Evolutionary conservation across 805 yeast species (phyloP).

Genomic region (Cyberlindnera suaveolens): DNA sequence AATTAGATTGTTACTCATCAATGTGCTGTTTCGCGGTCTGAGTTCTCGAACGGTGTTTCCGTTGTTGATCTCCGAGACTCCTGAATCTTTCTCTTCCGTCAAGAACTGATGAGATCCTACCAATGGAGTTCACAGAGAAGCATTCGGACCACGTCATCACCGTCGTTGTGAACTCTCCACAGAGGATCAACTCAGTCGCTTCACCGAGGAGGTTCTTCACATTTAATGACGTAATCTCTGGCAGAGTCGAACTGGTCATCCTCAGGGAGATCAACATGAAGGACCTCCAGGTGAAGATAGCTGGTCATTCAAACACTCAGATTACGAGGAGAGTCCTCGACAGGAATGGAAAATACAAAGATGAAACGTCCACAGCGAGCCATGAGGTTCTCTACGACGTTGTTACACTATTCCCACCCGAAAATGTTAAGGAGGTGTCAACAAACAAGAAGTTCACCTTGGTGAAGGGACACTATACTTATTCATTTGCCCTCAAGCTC

Average conservation of each 20-base stretch:
- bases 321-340: slow-evolving; percentile 23
- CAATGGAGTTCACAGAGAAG: slow-evolving; percentile 1
- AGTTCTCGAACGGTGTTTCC: no score
- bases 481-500: slow-evolving; percentile 32
- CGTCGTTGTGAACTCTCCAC: neutral
- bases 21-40: no score
- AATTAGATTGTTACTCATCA: no score
- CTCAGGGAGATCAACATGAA: slow-evolving; percentile 33
- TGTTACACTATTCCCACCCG: slow-evolving; percentile 45
- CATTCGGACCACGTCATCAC: neutral
- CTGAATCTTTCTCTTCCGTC: no score
- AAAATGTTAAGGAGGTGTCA: slow-evolving; percentile 38
- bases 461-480: slow-evolving; percentile 42
- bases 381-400: slow-evolving; percentile 47
- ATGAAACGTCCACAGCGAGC: slow-evolving; percentile 2
- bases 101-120: neutral
- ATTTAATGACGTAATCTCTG: slow-evolving; percentile 13
- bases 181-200: neutral
- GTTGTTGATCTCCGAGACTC: no score
- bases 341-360: slow-evolving; percentile 4
- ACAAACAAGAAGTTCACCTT: slow-evolving; percentile 27
- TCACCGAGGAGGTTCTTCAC: slow-evolving; percentile 6
- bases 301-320: slow-evolving; percentile 39
- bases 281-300: slow-evolving; percentile 45
- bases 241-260: slow-evolving; percentile 12